These are phyloP conservation scores for Annulohypoxylon bovei DNA, from an alignment of 495 filamentous ascomycete genomes.

Conservation along the genomic window DNA sequence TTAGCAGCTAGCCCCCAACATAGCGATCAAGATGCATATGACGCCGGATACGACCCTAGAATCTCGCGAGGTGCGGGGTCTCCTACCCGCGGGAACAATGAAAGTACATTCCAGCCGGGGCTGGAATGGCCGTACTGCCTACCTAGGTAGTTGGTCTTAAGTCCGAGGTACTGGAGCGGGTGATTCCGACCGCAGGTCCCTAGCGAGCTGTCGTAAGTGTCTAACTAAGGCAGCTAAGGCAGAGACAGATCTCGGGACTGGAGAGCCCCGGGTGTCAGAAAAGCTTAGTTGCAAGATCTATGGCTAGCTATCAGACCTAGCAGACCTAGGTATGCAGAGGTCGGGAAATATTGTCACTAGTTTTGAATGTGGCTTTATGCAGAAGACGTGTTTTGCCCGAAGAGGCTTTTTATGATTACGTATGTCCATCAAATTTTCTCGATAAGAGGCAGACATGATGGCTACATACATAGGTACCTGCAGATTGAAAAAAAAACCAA, in stretches of 20 bases:
- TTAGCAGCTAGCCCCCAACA: not conserved
- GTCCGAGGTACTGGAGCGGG: constrained; percentile 23
- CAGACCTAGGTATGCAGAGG: not conserved
- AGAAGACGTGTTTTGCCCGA: constrained; percentile 3
- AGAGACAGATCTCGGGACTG: constrained; percentile 14
- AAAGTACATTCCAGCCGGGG: constrained; percentile 12
- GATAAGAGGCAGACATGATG: not conserved
- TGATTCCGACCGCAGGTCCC: constrained; percentile 34
- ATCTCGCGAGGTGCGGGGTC: constrained; percentile 24
- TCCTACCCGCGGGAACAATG: constrained; percentile 28
- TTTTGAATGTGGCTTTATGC: constrained; percentile 17
- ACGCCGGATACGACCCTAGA: constrained; percentile 12
- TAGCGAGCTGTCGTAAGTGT: constrained; percentile 24
- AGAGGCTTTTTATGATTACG: constrained; percentile 13
- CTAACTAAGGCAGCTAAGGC: constrained; percentile 15
- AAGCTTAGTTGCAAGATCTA: not conserved
- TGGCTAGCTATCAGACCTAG: not conserved
- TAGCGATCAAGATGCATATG: not conserved
- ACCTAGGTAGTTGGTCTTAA: constrained; percentile 23
- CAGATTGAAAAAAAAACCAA: not conserved
- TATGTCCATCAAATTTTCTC: not conserved
- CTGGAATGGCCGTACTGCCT: constrained; percentile 11
- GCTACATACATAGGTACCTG: not conserved
- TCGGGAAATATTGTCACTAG: constrained; percentile 24
- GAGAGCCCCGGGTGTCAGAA: constrained; percentile 12